Base-by-base conservation (phyloP, 306 rosid species). In the Vigna nakashimae region DNA sequence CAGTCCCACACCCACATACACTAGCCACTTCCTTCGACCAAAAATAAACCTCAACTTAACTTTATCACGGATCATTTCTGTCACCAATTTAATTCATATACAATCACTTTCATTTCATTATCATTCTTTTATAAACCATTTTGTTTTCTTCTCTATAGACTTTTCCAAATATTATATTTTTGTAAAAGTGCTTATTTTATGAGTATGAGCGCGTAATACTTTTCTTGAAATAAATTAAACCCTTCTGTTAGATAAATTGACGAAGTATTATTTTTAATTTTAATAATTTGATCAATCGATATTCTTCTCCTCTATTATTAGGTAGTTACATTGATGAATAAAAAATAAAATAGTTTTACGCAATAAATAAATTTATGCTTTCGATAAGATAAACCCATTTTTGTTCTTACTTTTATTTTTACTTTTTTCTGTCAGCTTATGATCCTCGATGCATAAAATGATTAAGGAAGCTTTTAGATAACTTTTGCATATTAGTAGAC, bases 21-120 rank as follows among this genome's bases (percentile, higher is more conserved):
- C 65, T 32, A 62, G 16, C 67, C n/a, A 63, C 68, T 34, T 34
- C 68, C 68, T 63, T 32, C 46, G 24, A 63, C 45, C 46, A 34
- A 63, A 63, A 34, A 34, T 9, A 16, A 63, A 63, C 24, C 14
- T 26, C 28, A 26, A 26, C 26, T 24, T 24, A 24, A 24, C 69
- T 77, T 68, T 22, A 51, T 65, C 13, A 42, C 1, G 34, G 22
- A 51, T 43, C 30, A 42, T 42, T 66, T 65, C n/a, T n/a, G 4
- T 17, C 3, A 30, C 7, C 4, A 58, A 28, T 28, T 28, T 14
- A 14, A 30, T 28, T 60, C 2, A 60, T 2, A 11, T 2, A 2
- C 43, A 28, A 60, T 6, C 5, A 0, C 12, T 28, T 15, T 28
- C 40, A 60, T 22, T 56, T 56, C 5, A 0, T 5, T 28, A 6